These are phyloP conservation scores for Candida vaughaniae DNA, from an alignment of 805 yeast genomes.

Conservation along the genomic window DNA sequence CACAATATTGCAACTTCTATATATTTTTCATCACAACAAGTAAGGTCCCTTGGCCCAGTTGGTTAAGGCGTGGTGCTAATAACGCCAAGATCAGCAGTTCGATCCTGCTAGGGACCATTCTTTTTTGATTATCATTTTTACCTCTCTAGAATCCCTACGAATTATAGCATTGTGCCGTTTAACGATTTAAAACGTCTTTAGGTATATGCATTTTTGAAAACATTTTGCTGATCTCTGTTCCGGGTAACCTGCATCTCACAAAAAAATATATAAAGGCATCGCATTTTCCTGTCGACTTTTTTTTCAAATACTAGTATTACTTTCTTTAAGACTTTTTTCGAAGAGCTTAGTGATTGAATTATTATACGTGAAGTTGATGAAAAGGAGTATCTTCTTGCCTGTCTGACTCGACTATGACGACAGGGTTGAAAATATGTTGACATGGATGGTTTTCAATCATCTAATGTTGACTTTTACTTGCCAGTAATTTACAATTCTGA, in stretches of 20 bases:
- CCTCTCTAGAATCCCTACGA: too few species aligned
- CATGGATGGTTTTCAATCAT: slow-evolving; percentile 28
- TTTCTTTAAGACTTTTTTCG: slow-evolving; percentile 7
- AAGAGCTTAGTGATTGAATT: slow-evolving; percentile 12
- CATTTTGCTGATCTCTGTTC: too few species aligned
- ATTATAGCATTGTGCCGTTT: too few species aligned
- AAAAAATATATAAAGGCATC: slow-evolving; percentile 5
- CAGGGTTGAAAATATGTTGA: slow-evolving; percentile 62
- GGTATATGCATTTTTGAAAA: not conserved
- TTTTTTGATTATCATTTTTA: too few species aligned
- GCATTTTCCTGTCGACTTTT: slow-evolving; percentile 3
- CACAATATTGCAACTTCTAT: too few species aligned
- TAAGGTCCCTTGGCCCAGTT: slow-evolving; percentile 56
- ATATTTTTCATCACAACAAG: too few species aligned
- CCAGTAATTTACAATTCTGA: slow-evolving; percentile 78
- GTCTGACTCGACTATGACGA: slow-evolving; percentile 94
- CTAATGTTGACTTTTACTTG: slow-evolving; percentile 71
- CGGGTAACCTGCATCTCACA: slow-evolving; percentile 8
- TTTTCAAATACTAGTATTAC: slow-evolving; percentile 1
- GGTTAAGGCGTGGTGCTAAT: slow-evolving; percentile 55
- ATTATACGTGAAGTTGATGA: slow-evolving; percentile 38
- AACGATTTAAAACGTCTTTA: too few species aligned
- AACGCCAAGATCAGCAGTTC: slow-evolving; percentile 77
- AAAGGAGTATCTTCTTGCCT: slow-evolving; percentile 78
- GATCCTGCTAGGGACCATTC: slow-evolving; percentile 82